phyloP scores from a whole-genome alignment of 2,329 filamentous ascomycete genomes.

The Stagonosporopsis chrysanthemi region DNA sequence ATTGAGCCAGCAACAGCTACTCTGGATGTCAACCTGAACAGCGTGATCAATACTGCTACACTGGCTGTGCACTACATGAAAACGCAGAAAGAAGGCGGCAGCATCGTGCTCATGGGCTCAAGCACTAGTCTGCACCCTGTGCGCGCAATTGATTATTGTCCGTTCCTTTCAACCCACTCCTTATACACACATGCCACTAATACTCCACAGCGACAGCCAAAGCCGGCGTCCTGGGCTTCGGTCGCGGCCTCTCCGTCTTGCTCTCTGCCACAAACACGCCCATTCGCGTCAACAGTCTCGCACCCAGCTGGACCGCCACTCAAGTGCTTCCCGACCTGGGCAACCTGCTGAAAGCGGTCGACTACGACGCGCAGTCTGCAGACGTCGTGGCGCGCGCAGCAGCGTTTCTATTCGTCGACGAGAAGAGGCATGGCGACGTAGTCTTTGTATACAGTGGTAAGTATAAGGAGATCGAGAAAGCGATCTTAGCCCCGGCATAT shows the following conservation, averaged over 20 bases:
- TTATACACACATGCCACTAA: too few relatives aligned
- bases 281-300: slow-evolving; percentile 64
- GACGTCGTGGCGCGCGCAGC: slow-evolving; percentile 59
- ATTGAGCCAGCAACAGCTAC: slow-evolving; percentile 54
- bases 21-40: slow-evolving; percentile 61
- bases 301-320: slow-evolving; percentile 64
- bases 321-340: slow-evolving; percentile 57
- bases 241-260: slow-evolving; percentile 56
- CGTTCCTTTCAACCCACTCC: slow-evolving; percentile 11
- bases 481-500: slow-evolving; percentile 30
- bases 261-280: slow-evolving; percentile 51
- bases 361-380: slow-evolving; percentile 51
- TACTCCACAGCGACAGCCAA: slow-evolving; percentile 57
- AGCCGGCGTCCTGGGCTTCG: slow-evolving; percentile 63
- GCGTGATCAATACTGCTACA: slow-evolving; percentile 59
- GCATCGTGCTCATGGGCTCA: slow-evolving; percentile 63
- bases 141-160: slow-evolving; percentile 60
- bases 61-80: slow-evolving; percentile 62
- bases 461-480: slow-evolving; percentile 63
- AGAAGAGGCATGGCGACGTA: slow-evolving; percentile 58
- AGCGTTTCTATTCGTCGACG: slow-evolving; percentile 60
- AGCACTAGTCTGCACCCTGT: slow-evolving; percentile 60
- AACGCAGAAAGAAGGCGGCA: slow-evolving; percentile 57
- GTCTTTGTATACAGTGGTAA: slow-evolving; percentile 60
- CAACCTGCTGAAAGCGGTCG: slow-evolving; percentile 49